phyloP scores from a whole-genome alignment of 768 basidiomycete genomes.

The Suillus hirtellus region DNA sequence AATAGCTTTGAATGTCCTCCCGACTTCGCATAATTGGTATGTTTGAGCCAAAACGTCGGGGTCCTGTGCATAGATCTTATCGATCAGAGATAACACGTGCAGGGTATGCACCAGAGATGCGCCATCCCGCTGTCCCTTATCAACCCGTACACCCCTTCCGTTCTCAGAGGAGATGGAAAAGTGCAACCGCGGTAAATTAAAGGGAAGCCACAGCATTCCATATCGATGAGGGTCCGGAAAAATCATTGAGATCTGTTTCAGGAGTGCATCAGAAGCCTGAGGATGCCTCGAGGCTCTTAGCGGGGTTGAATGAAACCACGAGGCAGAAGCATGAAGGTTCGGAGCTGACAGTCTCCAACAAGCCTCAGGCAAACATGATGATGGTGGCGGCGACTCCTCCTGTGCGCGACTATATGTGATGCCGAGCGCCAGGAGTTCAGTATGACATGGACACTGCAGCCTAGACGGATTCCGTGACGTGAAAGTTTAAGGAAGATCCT shows the following conservation, averaged over 20 bases:
- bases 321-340: background rate
- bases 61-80: background rate
- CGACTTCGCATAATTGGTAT: background rate
- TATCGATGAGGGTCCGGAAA: background rate
- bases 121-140: background rate
- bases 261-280: background rate
- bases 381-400: conserved; percentile 11
- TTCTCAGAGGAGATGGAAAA: background rate
- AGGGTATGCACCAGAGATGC: background rate
- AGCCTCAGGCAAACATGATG: conserved; percentile 23
- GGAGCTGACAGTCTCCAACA: conserved; percentile 5
- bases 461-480: background rate
- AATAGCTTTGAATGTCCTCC: background rate
- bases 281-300: conserved; percentile 2
- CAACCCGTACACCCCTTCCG: background rate
- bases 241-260: background rate
- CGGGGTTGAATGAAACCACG: background rate
- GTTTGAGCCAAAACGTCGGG: background rate
- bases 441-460: background rate
- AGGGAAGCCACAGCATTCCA: background rate
- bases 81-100: background rate
- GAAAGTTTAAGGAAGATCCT: background rate
- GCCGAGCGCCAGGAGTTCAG: background rate
- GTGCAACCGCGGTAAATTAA: background rate
- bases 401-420: background rate